Conservation (phyloP, 169 alveolate species). For the Plasmodium relictum region DNA sequence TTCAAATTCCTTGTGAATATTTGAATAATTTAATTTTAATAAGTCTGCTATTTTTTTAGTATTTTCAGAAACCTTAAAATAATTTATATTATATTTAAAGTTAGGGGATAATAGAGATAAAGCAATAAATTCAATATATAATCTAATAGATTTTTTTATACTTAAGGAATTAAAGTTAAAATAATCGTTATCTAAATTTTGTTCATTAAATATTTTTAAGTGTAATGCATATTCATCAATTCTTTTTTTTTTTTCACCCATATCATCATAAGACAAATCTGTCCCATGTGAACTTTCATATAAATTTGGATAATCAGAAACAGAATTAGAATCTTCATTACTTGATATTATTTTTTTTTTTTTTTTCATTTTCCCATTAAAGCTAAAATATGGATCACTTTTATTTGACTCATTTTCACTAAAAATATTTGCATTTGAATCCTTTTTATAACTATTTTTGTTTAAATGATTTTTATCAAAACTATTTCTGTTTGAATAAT, state of each 20-base stretch:
- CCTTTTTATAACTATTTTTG: not conserved
- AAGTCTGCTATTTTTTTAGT: conserved; percentile 2
- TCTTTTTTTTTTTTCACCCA: conserved; percentile 1
- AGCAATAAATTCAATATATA: conserved; percentile 67
- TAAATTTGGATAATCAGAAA: conserved; percentile 1
- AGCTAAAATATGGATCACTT: not conserved
- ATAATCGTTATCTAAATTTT: conserved; percentile 30
- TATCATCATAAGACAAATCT: not conserved
- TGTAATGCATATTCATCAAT: conserved; percentile 58
- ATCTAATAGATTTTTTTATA: conserved; percentile 49
- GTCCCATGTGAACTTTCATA: conserved; percentile 18
- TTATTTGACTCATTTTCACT: conserved; percentile 28
- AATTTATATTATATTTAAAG: conserved; percentile 31
- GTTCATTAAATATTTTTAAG: conserved; percentile 51
- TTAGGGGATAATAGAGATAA: conserved; percentile 69
- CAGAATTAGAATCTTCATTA: not conserved
- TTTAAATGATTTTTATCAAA: not conserved
- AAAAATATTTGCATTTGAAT: not conserved
- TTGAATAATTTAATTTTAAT: conserved; percentile 25
- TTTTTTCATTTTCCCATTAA: not conserved
- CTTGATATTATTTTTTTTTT: conserved; percentile 1
- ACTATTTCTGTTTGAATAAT: not conserved
- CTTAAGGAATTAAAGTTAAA: conserved; percentile 49
- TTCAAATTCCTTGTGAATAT: conserved; percentile 26
- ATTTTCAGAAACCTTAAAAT: conserved; percentile 44